These are phyloP conservation scores for Cucumis cinereus DNA, from an alignment of 306 rosid genomes.

Conservation along the genomic window DNA sequence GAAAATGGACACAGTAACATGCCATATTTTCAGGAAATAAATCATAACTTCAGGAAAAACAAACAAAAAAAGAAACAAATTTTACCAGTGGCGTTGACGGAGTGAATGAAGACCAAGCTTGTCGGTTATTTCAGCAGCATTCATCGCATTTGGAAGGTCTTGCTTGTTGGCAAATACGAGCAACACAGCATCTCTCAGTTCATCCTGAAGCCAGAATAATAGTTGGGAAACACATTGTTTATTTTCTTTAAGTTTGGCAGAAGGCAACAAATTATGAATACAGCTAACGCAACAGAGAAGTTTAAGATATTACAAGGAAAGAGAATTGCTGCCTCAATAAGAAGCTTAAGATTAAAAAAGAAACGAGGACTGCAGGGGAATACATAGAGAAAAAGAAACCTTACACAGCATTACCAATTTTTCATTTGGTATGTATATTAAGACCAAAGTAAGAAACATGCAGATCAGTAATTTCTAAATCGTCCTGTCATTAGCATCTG, in stretches of 20 bases:
- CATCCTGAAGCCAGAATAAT: conserved; percentile 35
- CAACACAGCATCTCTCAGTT: conserved; percentile 60
- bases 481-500: neutral
- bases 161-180: conserved; percentile 69
- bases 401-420: neutral
- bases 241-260: neutral
- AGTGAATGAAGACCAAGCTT: conserved; percentile 69
- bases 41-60: neutral
- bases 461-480: neutral
- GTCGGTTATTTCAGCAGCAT: conserved; percentile 71
- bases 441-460: neutral
- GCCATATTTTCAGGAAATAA: neutral
- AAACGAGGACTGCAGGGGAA: neutral
- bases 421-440: neutral
- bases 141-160: conserved; percentile 78
- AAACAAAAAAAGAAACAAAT: neutral
- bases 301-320: neutral
- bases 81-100: conserved; percentile 68
- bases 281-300: neutral
- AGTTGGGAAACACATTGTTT: conserved; percentile 10
- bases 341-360: neutral
- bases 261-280: neutral
- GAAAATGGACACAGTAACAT: neutral
- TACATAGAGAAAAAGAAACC: neutral
- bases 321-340: neutral